Evolutionary conservation across 2,329 filamentous ascomycete genomes (phyloP).

Genomic region (Chrysoporthe austroafricana): DNA sequence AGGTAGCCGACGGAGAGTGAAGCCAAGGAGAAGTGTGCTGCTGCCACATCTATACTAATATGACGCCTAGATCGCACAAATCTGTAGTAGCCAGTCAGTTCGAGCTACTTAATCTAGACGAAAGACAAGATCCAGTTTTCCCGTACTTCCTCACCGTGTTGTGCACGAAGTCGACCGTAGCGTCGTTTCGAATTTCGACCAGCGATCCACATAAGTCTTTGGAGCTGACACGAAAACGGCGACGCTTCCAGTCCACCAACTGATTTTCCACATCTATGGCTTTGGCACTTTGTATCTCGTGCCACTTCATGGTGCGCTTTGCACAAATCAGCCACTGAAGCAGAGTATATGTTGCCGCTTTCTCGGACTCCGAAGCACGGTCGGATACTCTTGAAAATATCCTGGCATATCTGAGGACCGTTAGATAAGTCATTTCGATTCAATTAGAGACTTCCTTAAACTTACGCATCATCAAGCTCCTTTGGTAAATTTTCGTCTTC

Average conservation of each 20-base stretch:
- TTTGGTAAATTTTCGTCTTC: constrained; percentile 14
- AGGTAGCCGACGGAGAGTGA: constrained; percentile 27
- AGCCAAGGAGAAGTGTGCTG: constrained; percentile 32
- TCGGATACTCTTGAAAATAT: constrained; percentile 25
- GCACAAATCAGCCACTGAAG: constrained; percentile 45
- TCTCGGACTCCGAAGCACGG: constrained; percentile 35
- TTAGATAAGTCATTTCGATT: neutral
- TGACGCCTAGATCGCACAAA: constrained; percentile 22
- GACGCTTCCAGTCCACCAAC: constrained; percentile 36
- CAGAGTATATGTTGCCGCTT: constrained; percentile 32
- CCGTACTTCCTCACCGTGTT: constrained; percentile 40
- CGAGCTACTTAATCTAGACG: neutral
- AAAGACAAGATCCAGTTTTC: neutral
- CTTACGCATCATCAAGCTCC: constrained; percentile 11
- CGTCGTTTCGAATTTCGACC: constrained; percentile 36
- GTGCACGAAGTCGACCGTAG: constrained; percentile 42
- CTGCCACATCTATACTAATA: constrained; percentile 9
- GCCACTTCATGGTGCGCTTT: constrained; percentile 43
- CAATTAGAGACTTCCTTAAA: accelerated
- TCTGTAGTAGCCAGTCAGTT: constrained; percentile 1
- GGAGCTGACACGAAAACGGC: constrained; percentile 33
- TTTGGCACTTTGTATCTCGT: constrained; percentile 45
- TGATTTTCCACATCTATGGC: constrained; percentile 38
- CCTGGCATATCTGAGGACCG: neutral
- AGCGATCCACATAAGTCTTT: constrained; percentile 43